A percentile compares a stretch with the other conserved stretches of the same genome.
Evolutionary conservation across 2,329 filamentous ascomycete genomes (phyloP).

Genomic region (Talaromyces albobiverticillius): DNA sequence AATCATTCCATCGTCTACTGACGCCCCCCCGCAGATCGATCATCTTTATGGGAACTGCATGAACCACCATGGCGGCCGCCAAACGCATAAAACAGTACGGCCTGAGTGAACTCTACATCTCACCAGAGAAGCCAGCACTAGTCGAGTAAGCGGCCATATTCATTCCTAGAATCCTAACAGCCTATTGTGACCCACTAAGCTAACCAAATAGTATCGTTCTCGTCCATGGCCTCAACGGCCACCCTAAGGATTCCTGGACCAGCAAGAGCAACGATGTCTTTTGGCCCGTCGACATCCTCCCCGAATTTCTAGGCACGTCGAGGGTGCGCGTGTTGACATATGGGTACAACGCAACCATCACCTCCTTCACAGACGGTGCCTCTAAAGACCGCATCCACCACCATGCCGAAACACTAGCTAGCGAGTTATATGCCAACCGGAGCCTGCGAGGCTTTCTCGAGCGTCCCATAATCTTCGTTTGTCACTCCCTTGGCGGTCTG

Average conservation of each 20-base stretch:
- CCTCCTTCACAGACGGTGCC: conserved; percentile 50
- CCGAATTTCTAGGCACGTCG: conserved; percentile 54
- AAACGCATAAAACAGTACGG: conserved; percentile 35
- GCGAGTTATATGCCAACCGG: conserved; percentile 61
- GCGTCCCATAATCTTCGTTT: conserved; percentile 73
- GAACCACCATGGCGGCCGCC: conserved; percentile 9
- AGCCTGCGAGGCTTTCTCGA: conserved; percentile 50
- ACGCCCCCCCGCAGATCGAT: too few relatives aligned
- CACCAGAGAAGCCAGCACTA: conserved; percentile 30
- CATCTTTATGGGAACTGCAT: not conserved
- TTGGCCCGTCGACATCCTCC: conserved; percentile 69
- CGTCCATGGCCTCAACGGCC: conserved; percentile 68
- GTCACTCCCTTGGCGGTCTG: conserved; percentile 71
- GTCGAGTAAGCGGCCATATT: conserved; percentile 31
- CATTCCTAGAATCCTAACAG: not conserved
- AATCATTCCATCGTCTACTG: too few relatives aligned
- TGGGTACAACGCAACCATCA: conserved; percentile 69
- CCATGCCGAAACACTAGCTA: conserved; percentile 68
- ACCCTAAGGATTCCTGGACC: conserved; percentile 63
- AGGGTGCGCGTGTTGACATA: conserved; percentile 67
- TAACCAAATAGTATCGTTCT: conserved; percentile 54
- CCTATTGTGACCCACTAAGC: not conserved
- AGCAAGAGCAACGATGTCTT: conserved; percentile 51
- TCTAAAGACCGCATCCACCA: conserved; percentile 67
- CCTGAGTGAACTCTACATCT: conserved; percentile 40